phyloP scores from a whole-genome alignment of 2,329 filamentous ascomycete species.

The Fusarium albidum region DNA sequence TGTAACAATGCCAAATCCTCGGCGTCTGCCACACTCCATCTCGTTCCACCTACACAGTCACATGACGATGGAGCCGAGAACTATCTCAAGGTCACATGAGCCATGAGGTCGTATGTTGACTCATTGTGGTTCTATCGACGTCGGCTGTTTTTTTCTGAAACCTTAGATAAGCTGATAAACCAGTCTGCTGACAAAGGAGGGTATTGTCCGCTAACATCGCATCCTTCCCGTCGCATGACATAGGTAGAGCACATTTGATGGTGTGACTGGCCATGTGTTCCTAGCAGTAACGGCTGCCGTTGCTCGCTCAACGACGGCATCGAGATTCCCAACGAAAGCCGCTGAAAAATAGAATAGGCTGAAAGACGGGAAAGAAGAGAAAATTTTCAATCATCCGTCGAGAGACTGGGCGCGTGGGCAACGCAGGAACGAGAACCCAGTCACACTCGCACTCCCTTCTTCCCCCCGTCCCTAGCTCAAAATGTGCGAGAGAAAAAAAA shows the following conservation, averaged over 20 bases:
- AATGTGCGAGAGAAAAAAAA: slow-evolving; percentile 7
- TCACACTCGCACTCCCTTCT: slow-evolving; percentile 4
- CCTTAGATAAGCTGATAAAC: slow-evolving; percentile 13
- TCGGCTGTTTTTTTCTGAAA: slow-evolving; percentile 1
- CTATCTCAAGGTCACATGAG: slow-evolving; percentile 28
- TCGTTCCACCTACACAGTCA: slow-evolving; percentile 31
- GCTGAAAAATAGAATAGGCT: slow-evolving; percentile 19
- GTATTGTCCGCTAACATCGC: slow-evolving; percentile 8
- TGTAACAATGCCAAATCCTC: slow-evolving; percentile 7
- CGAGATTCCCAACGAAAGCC: slow-evolving; percentile 11
- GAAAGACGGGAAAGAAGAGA: slow-evolving; percentile 10
- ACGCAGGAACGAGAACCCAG: slow-evolving; percentile 29
- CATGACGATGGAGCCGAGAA: slow-evolving; percentile 29
- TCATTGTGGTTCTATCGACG: slow-evolving; percentile 7
- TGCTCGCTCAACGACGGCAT: slow-evolving; percentile 10
- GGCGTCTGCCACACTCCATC: slow-evolving; percentile 39
- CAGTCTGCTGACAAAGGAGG: slow-evolving; percentile 13
- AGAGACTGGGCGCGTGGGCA: slow-evolving; percentile 8
- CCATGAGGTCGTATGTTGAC: slow-evolving; percentile 27
- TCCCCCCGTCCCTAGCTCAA: slow-evolving; percentile 3
- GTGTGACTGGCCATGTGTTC: slow-evolving; percentile 32
- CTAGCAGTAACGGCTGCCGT: not conserved
- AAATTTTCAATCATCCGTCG: slow-evolving; percentile 20
- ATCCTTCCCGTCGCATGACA: slow-evolving; percentile 34
- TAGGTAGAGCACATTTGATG: slow-evolving; percentile 15